A percentile compares a stretch with the other conserved stretches of the same genome.
Evolutionary conservation across 2,329 filamentous ascomycete species (phyloP).

Genomic region (Xylariaceae sp.): DNA sequence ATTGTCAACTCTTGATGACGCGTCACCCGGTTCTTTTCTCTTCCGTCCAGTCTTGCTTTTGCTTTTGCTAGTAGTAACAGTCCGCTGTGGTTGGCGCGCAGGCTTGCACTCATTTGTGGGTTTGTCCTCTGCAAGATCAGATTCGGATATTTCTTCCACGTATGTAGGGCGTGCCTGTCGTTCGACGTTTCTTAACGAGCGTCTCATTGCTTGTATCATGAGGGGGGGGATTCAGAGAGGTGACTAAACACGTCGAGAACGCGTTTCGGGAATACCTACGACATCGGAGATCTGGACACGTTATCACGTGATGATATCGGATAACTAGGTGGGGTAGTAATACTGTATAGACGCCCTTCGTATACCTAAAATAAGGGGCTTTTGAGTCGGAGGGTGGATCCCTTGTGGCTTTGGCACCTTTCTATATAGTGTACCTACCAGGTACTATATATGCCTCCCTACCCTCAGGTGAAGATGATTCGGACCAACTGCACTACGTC

Average conservation of each 20-base stretch:
- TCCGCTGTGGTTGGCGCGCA: neutral
- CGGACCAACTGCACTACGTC: no score
- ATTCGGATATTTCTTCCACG: neutral
- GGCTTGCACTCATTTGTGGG: neutral
- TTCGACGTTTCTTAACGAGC: slow-evolving; percentile 22
- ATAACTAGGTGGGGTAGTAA: no score
- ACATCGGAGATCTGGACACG: slow-evolving; percentile 6
- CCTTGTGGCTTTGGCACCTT: no score
- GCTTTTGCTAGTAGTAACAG: no score
- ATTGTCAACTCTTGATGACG: slow-evolving; percentile 19
- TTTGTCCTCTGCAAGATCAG: neutral
- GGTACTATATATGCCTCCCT: no score
- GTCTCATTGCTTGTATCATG: slow-evolving; percentile 24
- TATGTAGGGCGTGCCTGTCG: slow-evolving; percentile 4
- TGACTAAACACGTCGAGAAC: neutral
- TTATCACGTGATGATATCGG: slow-evolving; percentile 12
- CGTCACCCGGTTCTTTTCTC: neutral
- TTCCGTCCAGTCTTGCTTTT: neutral
- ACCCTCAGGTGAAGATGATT: no score
- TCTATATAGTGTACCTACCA: no score
- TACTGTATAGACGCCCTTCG: no score
- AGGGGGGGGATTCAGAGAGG: neutral
- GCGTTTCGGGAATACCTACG: no score
- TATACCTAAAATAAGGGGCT: no score
- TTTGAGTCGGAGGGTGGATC: no score